Conservation (phyloP, 306 rosid genomes). For the Medicago arabica region DNA sequence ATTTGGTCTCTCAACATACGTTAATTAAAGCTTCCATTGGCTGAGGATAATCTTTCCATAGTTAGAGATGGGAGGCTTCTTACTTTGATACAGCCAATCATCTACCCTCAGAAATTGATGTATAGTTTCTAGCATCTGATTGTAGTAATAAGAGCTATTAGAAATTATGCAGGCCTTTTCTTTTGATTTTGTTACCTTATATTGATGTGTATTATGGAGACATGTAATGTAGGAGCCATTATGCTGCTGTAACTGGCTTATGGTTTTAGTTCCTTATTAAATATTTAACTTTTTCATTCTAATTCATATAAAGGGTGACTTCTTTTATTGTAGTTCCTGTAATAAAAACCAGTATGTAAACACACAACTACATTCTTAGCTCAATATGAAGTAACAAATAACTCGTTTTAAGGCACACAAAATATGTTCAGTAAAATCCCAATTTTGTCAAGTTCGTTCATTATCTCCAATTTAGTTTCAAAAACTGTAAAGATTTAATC, state of each 20-base stretch:
- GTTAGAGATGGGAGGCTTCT: not conserved
- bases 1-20: conserved; percentile 12
- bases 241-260: not conserved
- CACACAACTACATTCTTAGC: not conserved
- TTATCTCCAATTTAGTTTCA: not conserved
- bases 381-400: no score
- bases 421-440: not conserved
- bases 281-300: no score
- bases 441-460: not conserved
- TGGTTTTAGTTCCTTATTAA: not conserved
- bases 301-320: not conserved
- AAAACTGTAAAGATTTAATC: no score
- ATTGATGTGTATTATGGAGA: not conserved
- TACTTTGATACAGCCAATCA: not conserved
- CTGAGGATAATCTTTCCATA: not conserved
- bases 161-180: not conserved
- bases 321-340: not conserved
- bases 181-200: not conserved
- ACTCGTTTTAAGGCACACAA: no score
- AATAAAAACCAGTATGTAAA: no score
- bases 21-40: conserved; percentile 29
- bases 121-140: not conserved
- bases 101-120: not conserved
- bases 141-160: not conserved
- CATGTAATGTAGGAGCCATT: not conserved